Evolutionary conservation across 2,329 filamentous ascomycete genomes (phyloP).

Genomic region (Alternaria sp.): DNA sequence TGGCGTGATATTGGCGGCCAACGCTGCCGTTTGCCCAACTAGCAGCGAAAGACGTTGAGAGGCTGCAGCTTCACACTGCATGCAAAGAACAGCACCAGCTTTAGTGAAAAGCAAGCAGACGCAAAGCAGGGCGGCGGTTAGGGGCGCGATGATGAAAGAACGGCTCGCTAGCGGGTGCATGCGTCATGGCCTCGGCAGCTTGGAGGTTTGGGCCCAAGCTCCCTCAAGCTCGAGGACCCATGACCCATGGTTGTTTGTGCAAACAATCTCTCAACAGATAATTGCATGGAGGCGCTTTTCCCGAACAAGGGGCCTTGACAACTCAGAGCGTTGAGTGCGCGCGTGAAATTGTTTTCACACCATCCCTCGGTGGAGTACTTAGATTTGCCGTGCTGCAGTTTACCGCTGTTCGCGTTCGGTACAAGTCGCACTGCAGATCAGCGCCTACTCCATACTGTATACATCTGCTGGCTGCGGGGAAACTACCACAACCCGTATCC

Average conservation of each 20-base stretch:
- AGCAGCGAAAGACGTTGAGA: conserved; percentile 1
- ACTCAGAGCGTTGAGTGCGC: background rate
- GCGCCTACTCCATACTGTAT: conserved; percentile 26
- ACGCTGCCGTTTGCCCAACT: background rate
- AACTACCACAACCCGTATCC: conserved; percentile 29
- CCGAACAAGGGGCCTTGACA: background rate
- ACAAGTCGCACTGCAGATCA: conserved; percentile 31
- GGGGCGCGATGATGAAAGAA: conserved; percentile 18
- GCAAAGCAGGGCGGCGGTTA: conserved; percentile 8
- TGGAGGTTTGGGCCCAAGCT: conserved; percentile 25
- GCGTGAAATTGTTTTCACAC: background rate
- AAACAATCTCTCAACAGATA: conserved; percentile 32
- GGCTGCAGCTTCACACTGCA: conserved; percentile 1
- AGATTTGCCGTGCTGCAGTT: conserved; percentile 29
- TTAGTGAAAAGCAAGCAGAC: background rate
- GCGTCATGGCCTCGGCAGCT: conserved; percentile 19
- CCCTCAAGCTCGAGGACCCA: conserved; percentile 15
- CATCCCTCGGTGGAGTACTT: background rate
- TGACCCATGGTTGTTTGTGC: conserved; percentile 18
- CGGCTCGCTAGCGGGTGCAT: conserved; percentile 14
- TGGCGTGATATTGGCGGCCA: background rate
- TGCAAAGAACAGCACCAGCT: background rate
- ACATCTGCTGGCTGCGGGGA: conserved; percentile 38
- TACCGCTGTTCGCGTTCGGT: conserved; percentile 34
- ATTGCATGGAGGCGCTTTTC: conserved; percentile 9